Conservation (phyloP, 805 yeast genomes). For the Teunomyces cretensis region DNA sequence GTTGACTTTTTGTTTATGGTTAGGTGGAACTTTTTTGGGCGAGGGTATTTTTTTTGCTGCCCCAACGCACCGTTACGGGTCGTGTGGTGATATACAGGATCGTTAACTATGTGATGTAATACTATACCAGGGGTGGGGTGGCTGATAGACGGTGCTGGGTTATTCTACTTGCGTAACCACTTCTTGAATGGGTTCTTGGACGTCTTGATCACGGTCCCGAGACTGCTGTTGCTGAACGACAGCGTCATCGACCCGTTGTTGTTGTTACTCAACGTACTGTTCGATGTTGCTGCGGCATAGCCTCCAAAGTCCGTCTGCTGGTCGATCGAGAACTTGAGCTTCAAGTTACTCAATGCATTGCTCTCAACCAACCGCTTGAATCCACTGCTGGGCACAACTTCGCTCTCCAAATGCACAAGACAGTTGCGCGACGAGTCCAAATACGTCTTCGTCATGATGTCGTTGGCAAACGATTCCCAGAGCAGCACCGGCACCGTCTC, state of each 20-base stretch:
- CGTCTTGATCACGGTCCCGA: conserved; percentile 21
- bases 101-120: too few relatives aligned
- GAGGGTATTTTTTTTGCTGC: neutral
- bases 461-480: conserved; percentile 38
- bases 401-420: conserved; percentile 29
- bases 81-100: neutral
- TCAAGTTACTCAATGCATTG: conserved; percentile 30
- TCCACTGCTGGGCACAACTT: conserved; percentile 17
- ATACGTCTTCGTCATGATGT: conserved; percentile 28
- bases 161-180: conserved; percentile 34
- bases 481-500: conserved; percentile 7
- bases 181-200: conserved; percentile 40
- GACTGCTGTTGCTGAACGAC: conserved; percentile 24
- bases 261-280: neutral
- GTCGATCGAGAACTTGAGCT: conserved; percentile 28
- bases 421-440: conserved; percentile 32
- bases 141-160: too few relatives aligned
- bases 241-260: conserved; percentile 11
- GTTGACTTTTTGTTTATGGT: neutral
- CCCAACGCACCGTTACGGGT: neutral
- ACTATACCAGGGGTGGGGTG: too few relatives aligned
- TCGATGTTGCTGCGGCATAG: neutral
- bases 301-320: neutral
- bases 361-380: conserved; percentile 30
- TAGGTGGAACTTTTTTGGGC: conserved; percentile 2